phyloP scores from a whole-genome alignment of 306 rosid genomes.

The Castanospermum australe region DNA sequence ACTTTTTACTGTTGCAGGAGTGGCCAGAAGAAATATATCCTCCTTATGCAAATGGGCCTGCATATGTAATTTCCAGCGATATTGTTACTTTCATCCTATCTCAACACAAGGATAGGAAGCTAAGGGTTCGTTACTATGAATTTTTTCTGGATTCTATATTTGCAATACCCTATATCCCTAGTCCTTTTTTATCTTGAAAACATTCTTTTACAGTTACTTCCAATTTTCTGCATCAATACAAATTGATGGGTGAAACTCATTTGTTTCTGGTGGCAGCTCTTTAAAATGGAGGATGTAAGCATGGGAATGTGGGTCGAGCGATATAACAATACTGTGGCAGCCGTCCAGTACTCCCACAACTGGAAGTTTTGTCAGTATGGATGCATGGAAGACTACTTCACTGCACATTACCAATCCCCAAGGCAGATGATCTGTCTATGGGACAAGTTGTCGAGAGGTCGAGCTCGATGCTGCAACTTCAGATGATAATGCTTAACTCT shows the following conservation, averaged over 20 bases:
- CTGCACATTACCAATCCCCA: slow-evolving; percentile 98
- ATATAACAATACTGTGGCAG: slow-evolving; percentile 37
- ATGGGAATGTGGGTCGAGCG: slow-evolving; percentile 97
- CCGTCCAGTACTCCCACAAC: slow-evolving; percentile 85
- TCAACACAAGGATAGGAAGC: slow-evolving; percentile 53
- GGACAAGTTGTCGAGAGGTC: slow-evolving; percentile 82
- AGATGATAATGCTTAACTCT: slow-evolving; percentile 42
- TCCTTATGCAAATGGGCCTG: slow-evolving; percentile 95
- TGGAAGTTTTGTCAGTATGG: slow-evolving; percentile 99
- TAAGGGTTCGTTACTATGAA: slow-evolving; percentile 62
- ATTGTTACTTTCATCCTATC: slow-evolving; percentile 62
- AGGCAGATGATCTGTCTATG: slow-evolving; percentile 94
- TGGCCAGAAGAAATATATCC: slow-evolving; percentile 94
- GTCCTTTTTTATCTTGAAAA: background rate
- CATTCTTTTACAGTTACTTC: background rate
- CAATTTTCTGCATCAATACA: background rate
- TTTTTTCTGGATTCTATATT: background rate
- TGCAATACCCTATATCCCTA: background rate
- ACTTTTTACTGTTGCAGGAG: slow-evolving; percentile 52
- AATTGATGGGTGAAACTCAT: background rate
- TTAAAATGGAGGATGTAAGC: slow-evolving; percentile 97
- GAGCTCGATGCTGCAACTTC: slow-evolving; percentile 87
- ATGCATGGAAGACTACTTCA: slow-evolving; percentile 82
- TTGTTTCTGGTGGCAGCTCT: slow-evolving; percentile 52
- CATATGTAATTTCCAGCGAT: slow-evolving; percentile 76